A percentile compares a stretch with the other conserved stretches of the same genome.
Conservation (phyloP, 805 yeast species). For the Yamadazyma ubonensis region DNA sequence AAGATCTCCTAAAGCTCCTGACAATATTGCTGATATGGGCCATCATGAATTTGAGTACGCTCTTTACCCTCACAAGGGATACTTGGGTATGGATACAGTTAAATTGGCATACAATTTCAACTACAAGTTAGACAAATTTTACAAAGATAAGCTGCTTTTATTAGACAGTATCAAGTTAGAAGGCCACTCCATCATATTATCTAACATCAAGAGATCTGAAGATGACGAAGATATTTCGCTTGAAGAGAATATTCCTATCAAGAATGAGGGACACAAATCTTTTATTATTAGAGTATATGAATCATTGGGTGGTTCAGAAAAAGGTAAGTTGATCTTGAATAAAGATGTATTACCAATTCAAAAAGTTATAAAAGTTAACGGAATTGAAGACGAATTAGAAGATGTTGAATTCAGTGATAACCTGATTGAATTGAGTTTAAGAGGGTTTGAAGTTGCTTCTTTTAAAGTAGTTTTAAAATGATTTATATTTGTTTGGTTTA, state of each 20-base stretch:
- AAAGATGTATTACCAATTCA: slow-evolving; percentile 38
- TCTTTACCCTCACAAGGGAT: slow-evolving; percentile 76
- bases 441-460: slow-evolving; percentile 80
- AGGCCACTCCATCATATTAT: slow-evolving; percentile 60
- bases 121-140: slow-evolving; percentile 31
- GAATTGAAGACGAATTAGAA: slow-evolving; percentile 54
- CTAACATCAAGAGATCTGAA: slow-evolving; percentile 84
- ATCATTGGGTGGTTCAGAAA: slow-evolving; percentile 73
- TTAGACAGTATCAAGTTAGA: slow-evolving; percentile 37
- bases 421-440: slow-evolving; percentile 39
- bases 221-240: slow-evolving; percentile 61
- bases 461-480: slow-evolving; percentile 45
- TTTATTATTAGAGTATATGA: slow-evolving; percentile 80
- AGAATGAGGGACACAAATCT: slow-evolving; percentile 38
- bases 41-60: slow-evolving; percentile 80
- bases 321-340: slow-evolving; percentile 48
- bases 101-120: slow-evolving; percentile 79
- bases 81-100: slow-evolving; percentile 62
- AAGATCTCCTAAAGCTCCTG: slow-evolving; percentile 93
- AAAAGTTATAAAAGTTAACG: slow-evolving; percentile 54
- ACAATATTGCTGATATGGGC: slow-evolving; percentile 94
- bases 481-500: slow-evolving; percentile 1
- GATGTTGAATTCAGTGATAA: slow-evolving; percentile 27
- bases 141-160: slow-evolving; percentile 12
- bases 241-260: slow-evolving; percentile 48